Evolutionary conservation across 2,329 filamentous ascomycete species (phyloP).

Genomic region (Xylariales sp.): DNA sequence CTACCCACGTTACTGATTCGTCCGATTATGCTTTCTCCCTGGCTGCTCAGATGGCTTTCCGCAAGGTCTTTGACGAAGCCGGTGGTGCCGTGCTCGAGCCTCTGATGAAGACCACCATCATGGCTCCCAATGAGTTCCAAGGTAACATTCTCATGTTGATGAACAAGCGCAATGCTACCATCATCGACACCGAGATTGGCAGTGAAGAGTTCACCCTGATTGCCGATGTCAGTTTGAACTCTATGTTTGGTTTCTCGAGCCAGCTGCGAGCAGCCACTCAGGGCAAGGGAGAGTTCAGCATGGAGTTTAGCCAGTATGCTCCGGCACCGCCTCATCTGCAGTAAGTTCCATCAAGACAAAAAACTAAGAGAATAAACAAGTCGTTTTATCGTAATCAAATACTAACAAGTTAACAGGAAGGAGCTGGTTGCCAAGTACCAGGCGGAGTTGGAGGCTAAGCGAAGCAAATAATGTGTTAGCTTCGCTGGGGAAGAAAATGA

Average conservation of each 20-base stretch:
- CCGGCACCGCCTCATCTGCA: conserved; percentile 84
- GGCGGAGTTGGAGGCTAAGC: conserved; percentile 54
- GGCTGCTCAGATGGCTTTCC: conserved; percentile 94
- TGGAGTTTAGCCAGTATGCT: conserved; percentile 98
- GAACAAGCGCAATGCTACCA: conserved; percentile 95
- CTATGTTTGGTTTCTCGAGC: conserved; percentile 96
- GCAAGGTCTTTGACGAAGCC: conserved; percentile 81
- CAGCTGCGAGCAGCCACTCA: conserved; percentile 91
- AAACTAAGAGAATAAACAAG: too few species aligned
- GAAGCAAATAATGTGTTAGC: conserved; percentile 46
- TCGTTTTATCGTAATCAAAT: too few species aligned
- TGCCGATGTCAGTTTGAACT: conserved; percentile 89
- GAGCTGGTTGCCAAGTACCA: conserved; percentile 56
- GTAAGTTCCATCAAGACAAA: conserved; percentile 57
- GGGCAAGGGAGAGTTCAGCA: conserved; percentile 96
- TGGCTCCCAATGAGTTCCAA: conserved; percentile 95
- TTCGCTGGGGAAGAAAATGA: too few species aligned
- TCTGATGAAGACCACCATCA: conserved; percentile 97
- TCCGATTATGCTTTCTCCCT: conserved; percentile 94
- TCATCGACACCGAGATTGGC: conserved; percentile 92
- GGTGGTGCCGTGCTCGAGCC: conserved; percentile 86
- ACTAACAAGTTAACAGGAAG: conserved; percentile 39
- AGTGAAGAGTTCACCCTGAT: conserved; percentile 89
- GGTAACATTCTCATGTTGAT: conserved; percentile 90
- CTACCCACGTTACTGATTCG: conserved; percentile 96